These are phyloP conservation scores for Monilinia vaccinii-corymbosi DNA, from an alignment of 2,329 filamentous ascomycete genomes.

Conservation along the genomic window DNA sequence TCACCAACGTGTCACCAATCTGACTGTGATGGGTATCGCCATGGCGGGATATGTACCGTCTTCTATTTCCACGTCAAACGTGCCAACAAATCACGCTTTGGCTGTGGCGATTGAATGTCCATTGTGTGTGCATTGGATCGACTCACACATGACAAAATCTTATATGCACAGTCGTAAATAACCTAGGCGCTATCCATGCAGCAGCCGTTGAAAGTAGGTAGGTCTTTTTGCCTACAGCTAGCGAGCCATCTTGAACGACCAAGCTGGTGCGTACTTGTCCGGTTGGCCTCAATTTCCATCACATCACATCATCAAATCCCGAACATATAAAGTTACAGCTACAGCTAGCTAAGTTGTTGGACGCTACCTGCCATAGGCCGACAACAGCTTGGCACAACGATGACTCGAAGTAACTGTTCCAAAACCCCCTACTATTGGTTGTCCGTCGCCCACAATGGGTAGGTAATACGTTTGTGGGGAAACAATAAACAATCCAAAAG, in stretches of 20 bases:
- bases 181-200: neutral
- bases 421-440: neutral
- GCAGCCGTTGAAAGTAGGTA: neutral
- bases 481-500: neutral
- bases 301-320: too few species aligned
- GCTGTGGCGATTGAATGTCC: neutral
- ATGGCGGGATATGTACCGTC: neutral
- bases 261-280: neutral
- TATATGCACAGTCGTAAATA: too few species aligned
- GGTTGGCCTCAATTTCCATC: neutral
- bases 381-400: neutral
- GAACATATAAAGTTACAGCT: neutral
- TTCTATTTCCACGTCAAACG: neutral
- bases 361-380: neutral
- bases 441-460: neutral
- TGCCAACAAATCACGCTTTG: neutral
- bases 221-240: neutral
- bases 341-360: neutral
- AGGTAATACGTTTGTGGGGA: neutral
- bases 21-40: neutral
- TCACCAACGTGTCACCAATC: neutral
- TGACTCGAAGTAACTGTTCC: neutral
- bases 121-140: neutral
- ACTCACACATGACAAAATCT: neutral
- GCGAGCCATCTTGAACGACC: neutral